phyloP scores from a whole-genome alignment of 345 rosid genomes.

The Noccaea caerulescens region DNA sequence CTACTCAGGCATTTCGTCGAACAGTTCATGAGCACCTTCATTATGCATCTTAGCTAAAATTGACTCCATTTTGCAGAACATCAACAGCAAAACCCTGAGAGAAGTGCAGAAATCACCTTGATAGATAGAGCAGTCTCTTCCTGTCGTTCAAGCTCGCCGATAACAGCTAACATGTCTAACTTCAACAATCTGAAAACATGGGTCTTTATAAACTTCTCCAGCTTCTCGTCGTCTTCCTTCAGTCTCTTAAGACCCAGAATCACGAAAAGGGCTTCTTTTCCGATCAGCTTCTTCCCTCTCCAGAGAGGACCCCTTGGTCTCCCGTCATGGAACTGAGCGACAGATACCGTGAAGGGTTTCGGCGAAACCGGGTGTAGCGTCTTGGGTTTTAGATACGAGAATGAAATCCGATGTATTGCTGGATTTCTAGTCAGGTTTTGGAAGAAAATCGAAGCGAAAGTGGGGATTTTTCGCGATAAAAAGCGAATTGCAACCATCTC shows the following conservation, averaged over 20 bases:
- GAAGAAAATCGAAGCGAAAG: slow-evolving; percentile 45
- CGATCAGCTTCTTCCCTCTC: slow-evolving; percentile 90
- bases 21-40: slow-evolving; percentile 37
- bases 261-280: slow-evolving; percentile 85
- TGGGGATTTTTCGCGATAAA: slow-evolving; percentile 49
- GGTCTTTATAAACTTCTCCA: slow-evolving; percentile 63
- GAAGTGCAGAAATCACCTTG: slow-evolving; percentile 51
- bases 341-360: slow-evolving; percentile 43
- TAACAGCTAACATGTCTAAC: slow-evolving; percentile 77
- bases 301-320: slow-evolving; percentile 95
- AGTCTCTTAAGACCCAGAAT: slow-evolving; percentile 77
- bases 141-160: slow-evolving; percentile 86
- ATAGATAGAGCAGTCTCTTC: slow-evolving; percentile 70
- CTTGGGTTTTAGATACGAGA: slow-evolving; percentile 37
- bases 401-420: slow-evolving; percentile 28
- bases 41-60: neutral
- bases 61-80: neutral
- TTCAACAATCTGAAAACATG: slow-evolving; percentile 84
- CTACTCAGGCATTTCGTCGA: slow-evolving; percentile 39
- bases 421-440: slow-evolving; percentile 40
- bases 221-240: slow-evolving; percentile 74
- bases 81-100: neutral
- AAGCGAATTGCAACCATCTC: slow-evolving; percentile 52
- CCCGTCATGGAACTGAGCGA: slow-evolving; percentile 75
- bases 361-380: slow-evolving; percentile 6